Evolutionary conservation across 495 filamentous ascomycete species (phyloP), one percentile per base, ranked within the genome.

Genomic region (Talaromyces trachyspermus): DNA sequence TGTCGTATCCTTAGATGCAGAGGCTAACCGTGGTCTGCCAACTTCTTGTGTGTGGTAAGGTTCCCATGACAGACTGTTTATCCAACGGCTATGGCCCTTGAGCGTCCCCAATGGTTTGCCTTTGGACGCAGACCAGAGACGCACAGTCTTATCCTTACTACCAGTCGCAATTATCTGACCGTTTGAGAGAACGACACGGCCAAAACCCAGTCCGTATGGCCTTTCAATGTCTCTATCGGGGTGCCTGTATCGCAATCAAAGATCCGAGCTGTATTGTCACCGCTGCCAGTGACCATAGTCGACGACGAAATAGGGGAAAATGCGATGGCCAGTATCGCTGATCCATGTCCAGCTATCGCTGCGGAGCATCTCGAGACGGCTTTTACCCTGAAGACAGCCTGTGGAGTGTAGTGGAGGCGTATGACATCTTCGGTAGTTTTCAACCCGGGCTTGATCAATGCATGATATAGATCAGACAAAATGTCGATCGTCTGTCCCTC

Each of bases 171-270:
- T 77, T 43, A 81, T 77, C 10, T 74, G 72, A 12, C 83, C 86
- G 57, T 95, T 88, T 6, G 91, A 24, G 84, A 89, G 80, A 85
- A 99, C 48, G 75, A 78, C 11, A 95, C 85, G 2, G 81, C 86
- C 52, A 99, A 68, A 6, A 99, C 90, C 91, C 90, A 97, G 50
- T 84, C 84, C 11, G 85, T 87, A 62, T 97, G 94, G 10, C 92
- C 92, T 60, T 94, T 95, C 18, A 99, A 64, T 2, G 90, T 96
- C 60, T 85, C 77, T 45, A 88, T 68, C 0, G 94, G 89, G 0
- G 91, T 97, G 36, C 90, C 90, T 0, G 88, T 96, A 56, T 97
- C 87, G 44, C 88, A 94, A 55, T 99, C 92, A 85, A 88, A 96
- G 68, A 99, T 80, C 38, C 94, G 72, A 5, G 92, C 94, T 5